A percentile compares a stretch with the other conserved stretches of the same genome.
These are phyloP conservation scores for Aphanomyces astaci DNA, from an alignment of 352 stramenopile species.

Conservation along the genomic window DNA sequence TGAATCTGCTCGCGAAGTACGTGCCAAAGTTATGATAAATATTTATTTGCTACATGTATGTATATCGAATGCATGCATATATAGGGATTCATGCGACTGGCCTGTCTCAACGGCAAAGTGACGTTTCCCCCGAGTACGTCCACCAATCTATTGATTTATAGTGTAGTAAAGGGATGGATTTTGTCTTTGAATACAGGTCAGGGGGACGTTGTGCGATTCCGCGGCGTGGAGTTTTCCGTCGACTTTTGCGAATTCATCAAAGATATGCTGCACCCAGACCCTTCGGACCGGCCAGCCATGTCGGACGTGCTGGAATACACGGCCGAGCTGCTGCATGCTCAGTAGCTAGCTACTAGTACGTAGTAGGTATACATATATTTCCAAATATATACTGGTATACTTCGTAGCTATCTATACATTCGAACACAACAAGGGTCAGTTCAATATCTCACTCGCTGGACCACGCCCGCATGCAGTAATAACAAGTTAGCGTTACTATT, in stretches of 20 bases:
- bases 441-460: too few relatives aligned
- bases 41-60: background rate
- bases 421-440: too few relatives aligned
- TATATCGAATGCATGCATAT: constrained; percentile 5
- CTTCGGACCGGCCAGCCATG: constrained; percentile 67
- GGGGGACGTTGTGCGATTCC: constrained; percentile 52
- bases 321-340: constrained; percentile 62
- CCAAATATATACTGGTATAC: too few relatives aligned
- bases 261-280: constrained; percentile 79
- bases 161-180: too few relatives aligned
- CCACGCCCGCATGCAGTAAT: too few relatives aligned
- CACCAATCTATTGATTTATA: background rate
- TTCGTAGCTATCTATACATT: too few relatives aligned
- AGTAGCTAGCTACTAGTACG: too few relatives aligned
- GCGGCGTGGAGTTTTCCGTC: constrained; percentile 52
- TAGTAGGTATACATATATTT: too few relatives aligned
- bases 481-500: too few relatives aligned
- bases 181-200: too few relatives aligned
- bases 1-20: constrained; percentile 61
- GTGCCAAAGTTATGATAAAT: background rate
- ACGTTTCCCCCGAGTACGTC: constrained; percentile 54
- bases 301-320: constrained; percentile 77
- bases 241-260: constrained; percentile 85
- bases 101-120: constrained; percentile 68
- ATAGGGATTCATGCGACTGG: constrained; percentile 78